These are phyloP conservation scores for Wallacemonas sp. DNA, from an alignment of 208 protist genomes.

Conservation along the genomic window DNA sequence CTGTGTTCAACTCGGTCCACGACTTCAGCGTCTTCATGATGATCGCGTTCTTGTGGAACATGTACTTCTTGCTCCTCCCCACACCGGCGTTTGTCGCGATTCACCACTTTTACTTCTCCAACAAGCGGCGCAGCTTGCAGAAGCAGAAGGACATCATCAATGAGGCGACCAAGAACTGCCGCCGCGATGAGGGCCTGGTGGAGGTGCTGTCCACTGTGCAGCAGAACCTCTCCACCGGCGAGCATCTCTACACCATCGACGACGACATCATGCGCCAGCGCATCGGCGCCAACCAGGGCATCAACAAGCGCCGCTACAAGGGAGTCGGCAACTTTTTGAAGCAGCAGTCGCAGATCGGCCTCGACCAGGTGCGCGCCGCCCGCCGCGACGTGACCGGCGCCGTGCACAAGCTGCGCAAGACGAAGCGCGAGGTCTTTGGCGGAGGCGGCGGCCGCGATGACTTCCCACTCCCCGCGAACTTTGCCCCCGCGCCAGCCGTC, in stretches of 20 bases:
- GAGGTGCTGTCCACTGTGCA: slow-evolving; percentile 36
- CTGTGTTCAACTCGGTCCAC: slow-evolving; percentile 43
- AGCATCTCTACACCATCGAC: slow-evolving; percentile 29
- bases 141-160: slow-evolving; percentile 49
- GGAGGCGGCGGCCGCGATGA: background rate
- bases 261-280: slow-evolving; percentile 25
- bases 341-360: slow-evolving; percentile 16
- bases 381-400: slow-evolving; percentile 27
- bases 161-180: slow-evolving; percentile 22
- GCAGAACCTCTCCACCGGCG: slow-evolving; percentile 24
- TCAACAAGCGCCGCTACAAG: slow-evolving; percentile 27
- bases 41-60: slow-evolving; percentile 55
- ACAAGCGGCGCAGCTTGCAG: slow-evolving; percentile 47
- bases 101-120: slow-evolving; percentile 64
- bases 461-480: background rate
- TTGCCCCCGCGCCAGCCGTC: background rate
- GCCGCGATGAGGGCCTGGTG: slow-evolving; percentile 23
- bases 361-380: slow-evolving; percentile 22
- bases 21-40: slow-evolving; percentile 69
- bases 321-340: slow-evolving; percentile 26
- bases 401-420: slow-evolving; percentile 34
- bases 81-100: slow-evolving; percentile 54
- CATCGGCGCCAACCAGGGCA: slow-evolving; percentile 31
- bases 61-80: slow-evolving; percentile 46
- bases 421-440: slow-evolving; percentile 11